Conservation (phyloP, 2,329 filamentous ascomycete species). For the Chalaropsis ovoidea region DNA sequence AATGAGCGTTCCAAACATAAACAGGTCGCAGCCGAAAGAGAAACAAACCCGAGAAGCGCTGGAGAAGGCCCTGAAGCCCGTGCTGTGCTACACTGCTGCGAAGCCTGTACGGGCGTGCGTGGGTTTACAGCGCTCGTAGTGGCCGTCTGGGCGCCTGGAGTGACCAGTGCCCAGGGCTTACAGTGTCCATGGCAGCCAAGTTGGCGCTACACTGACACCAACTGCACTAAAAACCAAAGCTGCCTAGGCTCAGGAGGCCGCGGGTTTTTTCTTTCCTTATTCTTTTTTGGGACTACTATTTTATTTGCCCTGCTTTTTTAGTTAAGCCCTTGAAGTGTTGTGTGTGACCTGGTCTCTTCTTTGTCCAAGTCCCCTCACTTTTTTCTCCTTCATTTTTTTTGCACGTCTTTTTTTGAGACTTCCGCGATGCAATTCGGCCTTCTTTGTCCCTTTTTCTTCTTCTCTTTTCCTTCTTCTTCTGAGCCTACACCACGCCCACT, state of each 20-base stretch:
- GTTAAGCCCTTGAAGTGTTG: conserved; percentile 13
- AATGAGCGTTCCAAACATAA: background rate
- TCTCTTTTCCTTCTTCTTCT: conserved; percentile 8
- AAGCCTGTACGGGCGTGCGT: too few species aligned
- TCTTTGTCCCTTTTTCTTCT: conserved; percentile 7
- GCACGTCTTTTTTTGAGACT: conserved; percentile 1
- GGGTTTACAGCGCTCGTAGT: background rate
- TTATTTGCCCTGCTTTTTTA: background rate
- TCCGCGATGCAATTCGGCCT: conserved; percentile 4
- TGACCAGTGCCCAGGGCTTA: background rate
- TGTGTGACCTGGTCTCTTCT: conserved; percentile 18
- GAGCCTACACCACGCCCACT: background rate
- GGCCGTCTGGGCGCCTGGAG: background rate
- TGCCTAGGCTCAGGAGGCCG: background rate
- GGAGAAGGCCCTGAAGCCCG: background rate
- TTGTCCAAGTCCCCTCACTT: conserved; percentile 13
- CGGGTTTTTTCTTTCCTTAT: background rate
- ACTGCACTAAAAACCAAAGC: too few species aligned
- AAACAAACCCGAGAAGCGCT: background rate
- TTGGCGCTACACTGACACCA: too few species aligned
- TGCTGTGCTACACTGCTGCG: background rate
- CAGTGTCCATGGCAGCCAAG: background rate
- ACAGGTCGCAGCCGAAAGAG: background rate
- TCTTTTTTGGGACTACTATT: background rate
- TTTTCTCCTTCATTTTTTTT: conserved; percentile 13